Percentiles rank a stretch among this genome's conserved stretches.
Conservation (phyloP, 2,329 filamentous ascomycete genomes). For the Amesomyces nigricolor region DNA sequence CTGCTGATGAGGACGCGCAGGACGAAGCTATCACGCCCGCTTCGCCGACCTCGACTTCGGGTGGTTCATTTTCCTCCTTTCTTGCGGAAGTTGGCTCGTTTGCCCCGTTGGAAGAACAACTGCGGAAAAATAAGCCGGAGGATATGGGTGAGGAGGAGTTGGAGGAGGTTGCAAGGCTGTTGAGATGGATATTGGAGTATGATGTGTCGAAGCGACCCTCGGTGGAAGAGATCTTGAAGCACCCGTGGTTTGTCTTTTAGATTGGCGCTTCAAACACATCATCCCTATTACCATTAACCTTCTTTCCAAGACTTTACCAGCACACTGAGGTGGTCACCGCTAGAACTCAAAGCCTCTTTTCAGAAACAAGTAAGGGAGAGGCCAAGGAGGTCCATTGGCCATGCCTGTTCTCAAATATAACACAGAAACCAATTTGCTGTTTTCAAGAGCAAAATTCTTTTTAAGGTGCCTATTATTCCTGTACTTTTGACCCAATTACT, state of each 20-base stretch:
- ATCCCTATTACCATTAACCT: too few relatives aligned
- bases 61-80: background rate
- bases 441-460: too few relatives aligned
- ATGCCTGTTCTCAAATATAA: too few relatives aligned
- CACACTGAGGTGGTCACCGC: too few relatives aligned
- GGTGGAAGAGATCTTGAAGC: background rate
- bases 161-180: constrained; percentile 1
- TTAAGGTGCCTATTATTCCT: too few relatives aligned
- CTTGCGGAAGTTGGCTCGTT: background rate
- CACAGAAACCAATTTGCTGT: too few relatives aligned
- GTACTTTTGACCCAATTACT: too few relatives aligned
- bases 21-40: background rate
- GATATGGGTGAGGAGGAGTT: constrained; percentile 1
- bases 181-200: constrained; percentile 4
- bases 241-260: background rate
- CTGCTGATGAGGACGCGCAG: background rate
- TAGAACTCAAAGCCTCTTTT: too few relatives aligned
- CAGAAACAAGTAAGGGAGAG: too few relatives aligned
- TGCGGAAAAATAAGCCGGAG: background rate
- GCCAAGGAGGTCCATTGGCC: too few relatives aligned
- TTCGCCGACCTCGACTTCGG: background rate
- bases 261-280: too few relatives aligned
- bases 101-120: constrained; percentile 1
- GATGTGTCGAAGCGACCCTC: constrained; percentile 1
- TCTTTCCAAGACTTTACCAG: too few relatives aligned